phyloP scores from a whole-genome alignment of 2,329 filamentous ascomycete species.

The Aspergillus chevalieri region DNA sequence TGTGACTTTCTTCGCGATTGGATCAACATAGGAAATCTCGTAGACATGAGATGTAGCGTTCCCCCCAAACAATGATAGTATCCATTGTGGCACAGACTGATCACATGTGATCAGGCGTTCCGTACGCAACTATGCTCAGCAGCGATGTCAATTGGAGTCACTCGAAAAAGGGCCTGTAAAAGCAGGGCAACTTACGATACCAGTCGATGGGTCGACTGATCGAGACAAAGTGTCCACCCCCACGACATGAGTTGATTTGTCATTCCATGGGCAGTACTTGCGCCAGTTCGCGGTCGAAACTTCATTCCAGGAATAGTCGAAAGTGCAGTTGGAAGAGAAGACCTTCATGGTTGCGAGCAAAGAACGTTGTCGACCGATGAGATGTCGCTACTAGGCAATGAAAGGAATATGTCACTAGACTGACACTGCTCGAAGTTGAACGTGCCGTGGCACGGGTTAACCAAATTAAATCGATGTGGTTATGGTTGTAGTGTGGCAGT shows the following conservation, averaged over 20 bases:
- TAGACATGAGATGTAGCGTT: conserved; percentile 82
- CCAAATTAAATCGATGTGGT: too few relatives aligned
- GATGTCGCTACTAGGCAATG: background rate
- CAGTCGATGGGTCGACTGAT: conserved; percentile 55
- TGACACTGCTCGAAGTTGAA: too few relatives aligned
- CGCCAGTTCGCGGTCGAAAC: conserved; percentile 97
- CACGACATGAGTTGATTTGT: conserved; percentile 93
- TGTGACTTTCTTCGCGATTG: conserved; percentile 73
- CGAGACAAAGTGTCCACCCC: conserved; percentile 90
- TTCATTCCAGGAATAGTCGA: conserved; percentile 98
- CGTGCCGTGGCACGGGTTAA: too few relatives aligned
- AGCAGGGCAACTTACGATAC: conserved; percentile 52
- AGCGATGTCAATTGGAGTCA: conserved; percentile 7
- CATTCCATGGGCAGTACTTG: conserved; percentile 98
- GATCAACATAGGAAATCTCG: conserved; percentile 93
- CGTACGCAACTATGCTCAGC: conserved; percentile 53
- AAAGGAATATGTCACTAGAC: background rate
- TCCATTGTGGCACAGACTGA: conserved; percentile 46
- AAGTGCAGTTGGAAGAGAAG: conserved; percentile 83
- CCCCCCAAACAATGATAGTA: conserved; percentile 71
- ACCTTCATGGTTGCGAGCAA: conserved; percentile 68
- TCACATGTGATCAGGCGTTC: conserved; percentile 57
- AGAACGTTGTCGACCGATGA: background rate
- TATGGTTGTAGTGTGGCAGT: too few relatives aligned
- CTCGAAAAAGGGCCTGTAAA: background rate